phyloP scores from a whole-genome alignment of 805 yeast species.

The Pichia heedii region DNA sequence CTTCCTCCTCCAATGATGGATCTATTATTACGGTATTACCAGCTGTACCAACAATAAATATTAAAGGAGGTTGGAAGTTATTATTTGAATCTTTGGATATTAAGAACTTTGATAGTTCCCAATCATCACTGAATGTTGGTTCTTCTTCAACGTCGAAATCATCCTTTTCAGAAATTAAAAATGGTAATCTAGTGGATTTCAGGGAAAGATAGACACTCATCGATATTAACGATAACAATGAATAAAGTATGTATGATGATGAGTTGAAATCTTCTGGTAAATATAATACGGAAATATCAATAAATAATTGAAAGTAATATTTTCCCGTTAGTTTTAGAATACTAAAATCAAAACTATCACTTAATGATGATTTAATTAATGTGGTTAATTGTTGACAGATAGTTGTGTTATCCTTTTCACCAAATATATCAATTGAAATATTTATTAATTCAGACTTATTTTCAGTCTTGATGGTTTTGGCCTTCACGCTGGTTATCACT shows the following conservation, averaged over 20 bases:
- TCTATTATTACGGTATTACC: slow-evolving; percentile 66
- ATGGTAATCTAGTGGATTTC: slow-evolving; percentile 67
- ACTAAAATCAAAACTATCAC: slow-evolving; percentile 42
- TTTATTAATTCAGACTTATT: slow-evolving; percentile 45
- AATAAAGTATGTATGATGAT: slow-evolving; percentile 64
- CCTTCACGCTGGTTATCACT: slow-evolving; percentile 84
- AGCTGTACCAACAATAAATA: slow-evolving; percentile 67
- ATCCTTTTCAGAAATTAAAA: slow-evolving; percentile 58
- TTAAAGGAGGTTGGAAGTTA: slow-evolving; percentile 58
- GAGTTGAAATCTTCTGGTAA: slow-evolving; percentile 32
- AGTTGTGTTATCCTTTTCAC: slow-evolving; percentile 70
- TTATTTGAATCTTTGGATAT: slow-evolving; percentile 26
- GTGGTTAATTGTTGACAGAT: slow-evolving; percentile 57
- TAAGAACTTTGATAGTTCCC: slow-evolving; percentile 49
- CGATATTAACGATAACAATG: slow-evolving; percentile 52
- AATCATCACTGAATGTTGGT: slow-evolving; percentile 87
- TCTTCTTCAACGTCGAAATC: slow-evolving; percentile 68
- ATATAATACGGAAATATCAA: slow-evolving; percentile 75
- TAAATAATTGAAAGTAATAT: slow-evolving; percentile 66
- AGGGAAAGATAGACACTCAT: slow-evolving; percentile 76
- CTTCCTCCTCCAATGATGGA: slow-evolving; percentile 84
- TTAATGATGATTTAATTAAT: slow-evolving; percentile 45
- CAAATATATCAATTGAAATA: slow-evolving; percentile 75
- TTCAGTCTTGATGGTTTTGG: slow-evolving; percentile 53
- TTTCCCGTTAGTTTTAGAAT: slow-evolving; percentile 57